Evolutionary conservation across 345 rosid species (phyloP).

Genomic region (Rhodamnia argentea): DNA sequence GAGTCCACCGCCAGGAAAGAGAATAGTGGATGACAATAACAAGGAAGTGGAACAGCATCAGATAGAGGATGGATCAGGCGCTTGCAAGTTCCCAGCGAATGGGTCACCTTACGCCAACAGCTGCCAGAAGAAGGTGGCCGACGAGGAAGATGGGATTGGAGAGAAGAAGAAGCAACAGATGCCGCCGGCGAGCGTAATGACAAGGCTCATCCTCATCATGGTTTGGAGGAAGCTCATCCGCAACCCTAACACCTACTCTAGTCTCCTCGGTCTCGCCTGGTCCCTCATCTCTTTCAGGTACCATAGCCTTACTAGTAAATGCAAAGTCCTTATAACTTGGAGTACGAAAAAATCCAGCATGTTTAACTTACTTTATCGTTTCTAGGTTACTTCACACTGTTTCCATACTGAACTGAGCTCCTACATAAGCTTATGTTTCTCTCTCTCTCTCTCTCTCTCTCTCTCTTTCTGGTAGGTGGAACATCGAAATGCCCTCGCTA

Average conservation of each 20-base stretch:
- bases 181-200: conserved; percentile 75
- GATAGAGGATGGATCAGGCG: conserved; percentile 23
- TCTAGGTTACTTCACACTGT: not conserved
- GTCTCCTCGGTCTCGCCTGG: conserved; percentile 61
- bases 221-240: conserved; percentile 71
- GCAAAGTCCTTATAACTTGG: not conserved
- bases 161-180: conserved; percentile 38
- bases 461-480: conserved; percentile 26
- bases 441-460: not conserved
- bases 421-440: not conserved
- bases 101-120: conserved; percentile 29
- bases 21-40: not conserved
- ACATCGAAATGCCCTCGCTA: conserved; percentile 64
- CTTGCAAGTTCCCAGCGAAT: conserved; percentile 22
- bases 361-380: not conserved
- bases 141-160: conserved; percentile 25
- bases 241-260: conserved; percentile 70
- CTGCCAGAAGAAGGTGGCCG: conserved; percentile 24
- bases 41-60: conserved; percentile 34
- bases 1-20: conserved; percentile 35
- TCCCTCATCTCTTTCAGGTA: conserved; percentile 58
- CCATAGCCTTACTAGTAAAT: not conserved
- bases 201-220: conserved; percentile 62
- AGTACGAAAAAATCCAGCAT: not conserved
- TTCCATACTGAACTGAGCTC: not conserved